Conservation (phyloP, 345 rosid genomes). For the Citrus unshiu region DNA sequence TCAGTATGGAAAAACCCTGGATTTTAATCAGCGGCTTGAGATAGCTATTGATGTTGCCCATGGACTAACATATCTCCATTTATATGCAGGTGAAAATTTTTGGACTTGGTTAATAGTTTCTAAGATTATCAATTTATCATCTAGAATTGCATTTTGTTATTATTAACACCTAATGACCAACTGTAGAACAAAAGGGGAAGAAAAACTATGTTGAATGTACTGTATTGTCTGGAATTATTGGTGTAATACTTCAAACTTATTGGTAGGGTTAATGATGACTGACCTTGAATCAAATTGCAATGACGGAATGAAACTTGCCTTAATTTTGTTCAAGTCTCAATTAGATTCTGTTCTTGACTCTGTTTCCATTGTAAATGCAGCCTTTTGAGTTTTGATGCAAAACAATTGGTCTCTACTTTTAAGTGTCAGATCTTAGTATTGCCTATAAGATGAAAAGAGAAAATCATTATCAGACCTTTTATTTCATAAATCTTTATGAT, state of each 20-base stretch:
- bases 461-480: background rate
- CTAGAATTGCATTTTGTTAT: background rate
- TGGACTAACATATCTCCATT: conserved; percentile 89
- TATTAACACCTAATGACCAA: background rate
- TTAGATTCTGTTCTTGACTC: background rate
- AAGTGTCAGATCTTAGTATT: background rate
- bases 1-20: conserved; percentile 61
- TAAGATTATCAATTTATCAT: background rate
- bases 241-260: background rate
- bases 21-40: conserved; percentile 88
- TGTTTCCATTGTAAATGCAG: background rate
- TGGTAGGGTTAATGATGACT: background rate
- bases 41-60: conserved; percentile 93
- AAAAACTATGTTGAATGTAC: background rate
- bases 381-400: background rate
- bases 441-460: background rate
- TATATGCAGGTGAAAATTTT: conserved; percentile 63
- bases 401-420: background rate
- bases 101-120: background rate
- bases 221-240: background rate
- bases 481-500: background rate
- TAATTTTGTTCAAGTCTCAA: background rate
- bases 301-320: background rate
- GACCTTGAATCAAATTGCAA: background rate
- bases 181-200: background rate